A percentile compares a stretch with the other conserved stretches of the same genome.
phyloP scores from a whole-genome alignment of 1,139 yeast genomes.

The Pichiaceae sp. region DNA sequence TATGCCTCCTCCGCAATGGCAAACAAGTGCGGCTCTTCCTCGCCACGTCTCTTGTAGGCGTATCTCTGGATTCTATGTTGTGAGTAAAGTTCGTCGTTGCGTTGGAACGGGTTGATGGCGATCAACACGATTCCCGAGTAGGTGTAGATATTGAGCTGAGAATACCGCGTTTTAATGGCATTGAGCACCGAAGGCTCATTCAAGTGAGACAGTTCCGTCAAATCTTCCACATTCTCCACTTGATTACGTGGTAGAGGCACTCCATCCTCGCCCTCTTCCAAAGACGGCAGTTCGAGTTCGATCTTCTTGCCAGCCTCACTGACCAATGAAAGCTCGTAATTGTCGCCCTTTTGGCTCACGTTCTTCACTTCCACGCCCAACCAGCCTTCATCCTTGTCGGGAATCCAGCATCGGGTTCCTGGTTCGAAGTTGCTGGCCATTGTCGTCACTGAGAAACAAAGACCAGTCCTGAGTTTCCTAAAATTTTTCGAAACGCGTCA shows the following conservation, averaged over 20 bases:
- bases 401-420: slow-evolving; percentile 82
- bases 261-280: slow-evolving; percentile 40
- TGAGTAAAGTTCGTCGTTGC: slow-evolving; percentile 84
- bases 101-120: slow-evolving; percentile 93
- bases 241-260: slow-evolving; percentile 88
- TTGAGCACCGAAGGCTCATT: slow-evolving; percentile 96
- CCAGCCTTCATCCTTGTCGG: slow-evolving; percentile 86
- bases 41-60: slow-evolving; percentile 88
- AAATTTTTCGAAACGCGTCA: background rate
- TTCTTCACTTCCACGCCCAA: slow-evolving; percentile 73
- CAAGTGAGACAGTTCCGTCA: slow-evolving; percentile 82
- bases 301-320: slow-evolving; percentile 48
- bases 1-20: slow-evolving; percentile 99
- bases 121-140: slow-evolving; percentile 95
- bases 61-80: slow-evolving; percentile 91
- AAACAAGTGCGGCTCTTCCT: slow-evolving; percentile 91
- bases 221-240: slow-evolving; percentile 89
- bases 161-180: slow-evolving; percentile 84
- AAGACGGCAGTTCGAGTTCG: slow-evolving; percentile 40
- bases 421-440: slow-evolving; percentile 19
- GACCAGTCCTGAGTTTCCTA: background rate
- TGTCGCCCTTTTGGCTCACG: slow-evolving; percentile 41
- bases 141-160: slow-evolving; percentile 85
- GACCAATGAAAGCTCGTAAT: slow-evolving; percentile 49
- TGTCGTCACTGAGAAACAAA: background rate